Base-by-base conservation (phyloP, 1,284 basidiomycete genomes). In the Ustilago shanxiensis region DNA sequence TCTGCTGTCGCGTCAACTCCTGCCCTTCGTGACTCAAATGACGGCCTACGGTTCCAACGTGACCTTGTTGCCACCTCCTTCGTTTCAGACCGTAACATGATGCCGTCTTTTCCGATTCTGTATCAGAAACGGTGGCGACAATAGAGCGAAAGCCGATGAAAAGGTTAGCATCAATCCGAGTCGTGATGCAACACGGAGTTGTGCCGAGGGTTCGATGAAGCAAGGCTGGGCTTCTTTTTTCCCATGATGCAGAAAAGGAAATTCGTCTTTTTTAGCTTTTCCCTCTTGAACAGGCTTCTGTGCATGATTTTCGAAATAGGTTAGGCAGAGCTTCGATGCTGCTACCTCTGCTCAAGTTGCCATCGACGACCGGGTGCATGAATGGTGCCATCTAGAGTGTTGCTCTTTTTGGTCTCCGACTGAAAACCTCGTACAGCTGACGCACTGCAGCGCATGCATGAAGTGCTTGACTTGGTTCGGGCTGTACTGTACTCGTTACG, bases 261-360 rank as follows among this genome's bases (percentile, higher is more conserved):
- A 49, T 26, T 26, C 14, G 10, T n/a, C 28, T 49, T 52, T 33
- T 33, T 33, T n/a, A n/a, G n/a, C n/a, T n/a, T 33, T 33, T 33
- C 11, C 11, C 31, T 33, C 18, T 52, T n/a, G 26, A 52, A 13
- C 20, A 52, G 50, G 50, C 29, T 33, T 52, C 50, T 3, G 31
- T 35, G 50, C 50, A 52, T 52, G 31, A 31, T 33, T 52, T 52
- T 52, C 29, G 28, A 52, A 52, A 50, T 14, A 50, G 14, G 5
- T 2, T 14, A 50, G 14, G 5, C 7, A 50, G 35, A 29, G 26
- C 49, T 50, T 50, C 49, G 24, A 50, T 50, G 49, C 49, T 50
- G 28, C 44, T 45, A 4, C 16, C 47, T 49, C 47, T 49, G 41
- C 22, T 26, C 11, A 6, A 16, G n/a, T 26, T 11, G 2, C 47